Conservation (phyloP, 208 protist genomes). For the Giardia muris region DNA sequence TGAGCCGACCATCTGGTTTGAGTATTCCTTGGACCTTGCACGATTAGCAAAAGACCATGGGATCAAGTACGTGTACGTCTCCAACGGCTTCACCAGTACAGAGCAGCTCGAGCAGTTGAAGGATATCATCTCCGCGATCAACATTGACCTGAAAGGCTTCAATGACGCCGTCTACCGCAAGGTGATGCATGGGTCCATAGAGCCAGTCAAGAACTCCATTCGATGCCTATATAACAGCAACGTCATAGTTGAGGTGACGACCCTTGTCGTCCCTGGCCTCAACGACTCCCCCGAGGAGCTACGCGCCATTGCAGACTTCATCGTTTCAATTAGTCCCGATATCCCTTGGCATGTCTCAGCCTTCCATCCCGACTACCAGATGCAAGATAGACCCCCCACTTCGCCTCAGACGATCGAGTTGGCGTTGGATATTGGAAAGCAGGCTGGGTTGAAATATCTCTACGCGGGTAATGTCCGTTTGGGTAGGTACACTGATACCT, state of each 20-base stretch:
- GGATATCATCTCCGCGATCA: conserved; percentile 43
- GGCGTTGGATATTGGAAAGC: conserved; percentile 36
- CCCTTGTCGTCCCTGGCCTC: conserved; percentile 50
- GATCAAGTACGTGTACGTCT: conserved; percentile 49
- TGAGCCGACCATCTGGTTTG: conserved; percentile 50
- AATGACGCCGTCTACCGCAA: conserved; percentile 45
- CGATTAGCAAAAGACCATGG: conserved; percentile 35
- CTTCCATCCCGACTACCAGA: conserved; percentile 51
- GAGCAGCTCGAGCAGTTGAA: conserved; percentile 41
- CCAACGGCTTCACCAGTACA: conserved; percentile 44
- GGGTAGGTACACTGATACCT: background rate
- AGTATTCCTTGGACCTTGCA: conserved; percentile 38
- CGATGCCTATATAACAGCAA: conserved; percentile 31
- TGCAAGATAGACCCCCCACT: conserved; percentile 36
- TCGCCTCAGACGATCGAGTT: conserved; percentile 36
- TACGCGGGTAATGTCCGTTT: conserved; percentile 41
- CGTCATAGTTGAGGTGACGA: conserved; percentile 51
- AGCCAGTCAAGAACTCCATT: conserved; percentile 48
- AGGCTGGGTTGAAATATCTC: conserved; percentile 35
- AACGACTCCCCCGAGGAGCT: conserved; percentile 50
- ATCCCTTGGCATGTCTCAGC: conserved; percentile 50
- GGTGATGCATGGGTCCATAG: conserved; percentile 41
- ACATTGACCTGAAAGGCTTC: conserved; percentile 51
- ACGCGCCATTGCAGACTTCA: conserved; percentile 40
- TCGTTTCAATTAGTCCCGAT: conserved; percentile 36